A percentile compares a stretch with the other conserved stretches of the same genome.
Conservation (phyloP, 2,329 filamentous ascomycete species). For the Sporothrix schenckii region DNA sequence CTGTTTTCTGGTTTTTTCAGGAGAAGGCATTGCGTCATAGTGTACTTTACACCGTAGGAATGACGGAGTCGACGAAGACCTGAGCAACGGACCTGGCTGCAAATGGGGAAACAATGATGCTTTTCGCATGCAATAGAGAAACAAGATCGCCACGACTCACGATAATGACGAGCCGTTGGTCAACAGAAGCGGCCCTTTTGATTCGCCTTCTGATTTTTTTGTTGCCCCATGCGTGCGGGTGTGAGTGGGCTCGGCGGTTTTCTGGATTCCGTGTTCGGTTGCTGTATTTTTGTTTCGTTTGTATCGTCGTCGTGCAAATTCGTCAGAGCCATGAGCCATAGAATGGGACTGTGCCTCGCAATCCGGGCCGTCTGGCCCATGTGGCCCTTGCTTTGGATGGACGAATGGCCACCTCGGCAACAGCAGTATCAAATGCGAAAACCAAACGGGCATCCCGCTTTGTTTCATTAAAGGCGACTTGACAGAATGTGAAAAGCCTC, state of each 20-base stretch:
- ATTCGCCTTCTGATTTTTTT: no score
- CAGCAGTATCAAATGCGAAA: neutral
- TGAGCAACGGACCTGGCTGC: neutral
- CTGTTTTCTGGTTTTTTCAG: neutral
- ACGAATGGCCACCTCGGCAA: conserved; percentile 1
- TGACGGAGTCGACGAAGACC: neutral
- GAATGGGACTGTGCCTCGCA: conserved; percentile 2
- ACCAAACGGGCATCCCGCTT: neutral
- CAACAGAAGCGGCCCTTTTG: conserved; percentile 4
- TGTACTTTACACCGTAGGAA: neutral
- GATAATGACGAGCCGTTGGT: neutral
- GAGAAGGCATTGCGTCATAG: conserved; percentile 19
- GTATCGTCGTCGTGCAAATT: neutral
- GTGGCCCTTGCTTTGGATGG: neutral
- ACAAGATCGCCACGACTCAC: neutral
- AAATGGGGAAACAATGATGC: conserved; percentile 1
- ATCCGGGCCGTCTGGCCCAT: conserved; percentile 24
- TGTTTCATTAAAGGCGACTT: neutral
- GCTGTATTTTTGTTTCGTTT: neutral
- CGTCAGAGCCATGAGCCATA: no score
- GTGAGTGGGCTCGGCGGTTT: conserved; percentile 18
- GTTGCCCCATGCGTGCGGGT: neutral
- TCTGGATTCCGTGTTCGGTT: neutral
- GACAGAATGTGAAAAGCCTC: neutral
- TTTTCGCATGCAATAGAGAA: neutral